These are phyloP conservation scores for Aspergillus fijiensis DNA, from an alignment of 2,329 filamentous ascomycete species.

Conservation along the genomic window DNA sequence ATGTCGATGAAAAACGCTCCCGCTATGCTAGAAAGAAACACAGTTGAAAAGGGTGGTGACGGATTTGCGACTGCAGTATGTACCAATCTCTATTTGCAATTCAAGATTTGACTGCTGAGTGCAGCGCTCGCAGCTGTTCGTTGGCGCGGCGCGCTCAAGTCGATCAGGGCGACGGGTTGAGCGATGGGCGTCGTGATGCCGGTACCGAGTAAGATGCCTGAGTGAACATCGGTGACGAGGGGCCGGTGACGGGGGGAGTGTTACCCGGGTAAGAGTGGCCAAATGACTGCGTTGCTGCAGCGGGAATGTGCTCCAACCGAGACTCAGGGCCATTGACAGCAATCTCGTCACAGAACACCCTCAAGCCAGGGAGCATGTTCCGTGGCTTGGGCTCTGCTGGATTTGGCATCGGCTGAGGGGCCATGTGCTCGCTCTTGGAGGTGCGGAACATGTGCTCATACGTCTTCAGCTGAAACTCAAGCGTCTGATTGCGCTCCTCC, in stretches of 20 bases:
- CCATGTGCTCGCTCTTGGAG: slow-evolving; percentile 33
- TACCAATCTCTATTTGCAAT: slow-evolving; percentile 11
- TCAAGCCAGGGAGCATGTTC: slow-evolving; percentile 37
- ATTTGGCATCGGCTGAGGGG: slow-evolving; percentile 26
- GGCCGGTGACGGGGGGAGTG: slow-evolving; percentile 37
- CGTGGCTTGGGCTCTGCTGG: slow-evolving; percentile 32
- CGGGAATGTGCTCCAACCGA: slow-evolving; percentile 24
- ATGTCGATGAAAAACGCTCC: slow-evolving; percentile 26
- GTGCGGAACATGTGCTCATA: slow-evolving; percentile 42
- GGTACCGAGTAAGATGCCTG: slow-evolving; percentile 29
- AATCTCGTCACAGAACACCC: slow-evolving; percentile 38
- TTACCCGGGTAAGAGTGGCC: slow-evolving; percentile 30
- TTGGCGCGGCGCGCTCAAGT: neutral
- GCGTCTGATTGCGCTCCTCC: slow-evolving; percentile 36
- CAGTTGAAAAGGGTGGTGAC: slow-evolving; percentile 16
- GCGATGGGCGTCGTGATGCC: slow-evolving; percentile 30
- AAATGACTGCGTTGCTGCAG: slow-evolving; percentile 30
- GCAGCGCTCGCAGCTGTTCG: neutral
- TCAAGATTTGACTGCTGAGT: slow-evolving; percentile 15
- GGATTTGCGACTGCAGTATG: slow-evolving; percentile 11
- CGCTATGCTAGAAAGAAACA: slow-evolving; percentile 29
- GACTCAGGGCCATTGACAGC: slow-evolving; percentile 26
- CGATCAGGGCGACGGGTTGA: slow-evolving; percentile 25
- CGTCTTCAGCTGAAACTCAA: slow-evolving; percentile 40
- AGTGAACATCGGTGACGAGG: slow-evolving; percentile 37